Conservation (phyloP, 306 rosid genomes). For the Sphenostylis stenocarpa region DNA sequence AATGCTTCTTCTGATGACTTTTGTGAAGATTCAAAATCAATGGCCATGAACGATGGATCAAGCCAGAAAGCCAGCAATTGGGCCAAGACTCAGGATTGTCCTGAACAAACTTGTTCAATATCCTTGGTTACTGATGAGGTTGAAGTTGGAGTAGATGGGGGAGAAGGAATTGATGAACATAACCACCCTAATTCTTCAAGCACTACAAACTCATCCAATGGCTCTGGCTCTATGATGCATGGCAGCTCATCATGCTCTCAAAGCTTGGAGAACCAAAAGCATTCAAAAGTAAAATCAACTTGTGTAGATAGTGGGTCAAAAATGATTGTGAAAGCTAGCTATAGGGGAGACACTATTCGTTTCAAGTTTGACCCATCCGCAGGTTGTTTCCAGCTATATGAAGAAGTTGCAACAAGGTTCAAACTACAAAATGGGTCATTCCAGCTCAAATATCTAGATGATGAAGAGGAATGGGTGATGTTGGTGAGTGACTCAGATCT, state of each 20-base stretch:
- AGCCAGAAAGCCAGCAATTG: constrained; percentile 28
- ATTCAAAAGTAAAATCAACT: constrained; percentile 38
- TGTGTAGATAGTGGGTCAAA: constrained; percentile 54
- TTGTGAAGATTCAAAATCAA: constrained; percentile 46
- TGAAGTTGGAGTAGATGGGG: constrained; percentile 44
- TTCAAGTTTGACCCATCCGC: constrained; percentile 75
- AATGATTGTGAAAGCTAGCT: constrained; percentile 74
- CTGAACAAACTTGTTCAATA: constrained; percentile 45
- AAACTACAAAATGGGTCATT: constrained; percentile 71
- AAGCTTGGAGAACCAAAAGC: constrained; percentile 62
- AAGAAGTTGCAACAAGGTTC: constrained; percentile 78
- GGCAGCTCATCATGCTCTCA: constrained; percentile 69
- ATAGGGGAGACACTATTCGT: constrained; percentile 70
- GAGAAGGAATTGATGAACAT: constrained; percentile 47
- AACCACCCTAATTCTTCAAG: constrained; percentile 59
- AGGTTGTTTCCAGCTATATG: constrained; percentile 70
- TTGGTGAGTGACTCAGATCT: constrained; percentile 74
- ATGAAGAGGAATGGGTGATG: constrained; percentile 97
- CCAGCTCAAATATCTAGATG: constrained; percentile 84
- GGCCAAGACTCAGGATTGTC: constrained; percentile 30
- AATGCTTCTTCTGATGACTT: constrained; percentile 34
- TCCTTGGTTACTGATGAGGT: constrained; percentile 48
- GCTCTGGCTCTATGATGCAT: constrained; percentile 49
- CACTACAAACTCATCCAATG: constrained; percentile 71
- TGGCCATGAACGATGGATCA: constrained; percentile 44